A percentile compares a stretch with the other conserved stretches of the same genome.
Conservation (phyloP, 768 basidiomycete genomes). For the Collybia sp. region DNA sequence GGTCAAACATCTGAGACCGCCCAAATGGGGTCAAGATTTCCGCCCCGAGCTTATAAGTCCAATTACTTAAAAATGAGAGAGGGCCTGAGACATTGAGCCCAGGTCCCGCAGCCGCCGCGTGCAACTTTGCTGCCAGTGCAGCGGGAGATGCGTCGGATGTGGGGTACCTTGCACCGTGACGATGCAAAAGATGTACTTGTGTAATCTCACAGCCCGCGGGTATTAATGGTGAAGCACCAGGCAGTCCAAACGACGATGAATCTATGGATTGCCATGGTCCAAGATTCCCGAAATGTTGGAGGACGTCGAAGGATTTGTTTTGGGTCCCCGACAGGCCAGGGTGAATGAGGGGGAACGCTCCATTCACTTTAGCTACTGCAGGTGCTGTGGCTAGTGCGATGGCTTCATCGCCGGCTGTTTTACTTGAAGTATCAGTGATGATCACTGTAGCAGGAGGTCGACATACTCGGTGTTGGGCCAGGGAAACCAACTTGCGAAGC, state of each 20-base stretch:
- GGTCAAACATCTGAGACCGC: slow-evolving; percentile 58
- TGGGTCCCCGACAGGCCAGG: slow-evolving; percentile 29
- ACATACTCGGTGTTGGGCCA: slow-evolving; percentile 44
- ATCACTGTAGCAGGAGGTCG: neutral
- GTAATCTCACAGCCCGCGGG: slow-evolving; percentile 42
- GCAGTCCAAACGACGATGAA: slow-evolving; percentile 38
- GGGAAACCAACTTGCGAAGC: slow-evolving; percentile 37
- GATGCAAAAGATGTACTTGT: slow-evolving; percentile 57
- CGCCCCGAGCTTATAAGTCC: slow-evolving; percentile 75
- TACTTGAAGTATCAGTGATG: neutral
- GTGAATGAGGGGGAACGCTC: slow-evolving; percentile 36
- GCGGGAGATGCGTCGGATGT: slow-evolving; percentile 40
- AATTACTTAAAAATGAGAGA: slow-evolving; percentile 63
- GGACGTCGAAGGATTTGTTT: slow-evolving; percentile 34
- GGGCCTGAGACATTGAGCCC: slow-evolving; percentile 49
- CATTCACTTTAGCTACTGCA: slow-evolving; percentile 26
- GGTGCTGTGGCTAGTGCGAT: slow-evolving; percentile 38
- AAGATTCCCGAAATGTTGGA: slow-evolving; percentile 43
- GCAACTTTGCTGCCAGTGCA: slow-evolving; percentile 40
- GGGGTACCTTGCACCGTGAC: slow-evolving; percentile 65
- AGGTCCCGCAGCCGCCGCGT: slow-evolving; percentile 33
- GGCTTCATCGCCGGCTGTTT: slow-evolving; percentile 37
- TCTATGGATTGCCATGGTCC: slow-evolving; percentile 47
- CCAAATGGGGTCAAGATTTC: slow-evolving; percentile 78
- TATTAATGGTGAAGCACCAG: slow-evolving; percentile 36